A percentile compares a stretch with the other conserved stretches of the same genome.
phyloP scores from a whole-genome alignment of 1,284 basidiomycete species.

The Sphagnurus paluster region DNA sequence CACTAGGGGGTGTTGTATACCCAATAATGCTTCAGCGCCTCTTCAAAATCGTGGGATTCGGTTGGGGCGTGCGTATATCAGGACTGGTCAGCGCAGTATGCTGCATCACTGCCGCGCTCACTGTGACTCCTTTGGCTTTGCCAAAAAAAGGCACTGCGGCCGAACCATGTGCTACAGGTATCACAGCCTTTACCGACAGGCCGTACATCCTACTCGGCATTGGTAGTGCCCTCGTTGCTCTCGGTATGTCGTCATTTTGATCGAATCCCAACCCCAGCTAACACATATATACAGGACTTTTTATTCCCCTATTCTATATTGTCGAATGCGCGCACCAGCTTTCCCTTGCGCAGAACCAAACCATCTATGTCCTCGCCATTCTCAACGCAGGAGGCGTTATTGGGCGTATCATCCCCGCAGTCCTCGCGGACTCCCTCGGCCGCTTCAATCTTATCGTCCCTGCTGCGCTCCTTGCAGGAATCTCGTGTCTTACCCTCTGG shows the following conservation, averaged over 20 bases:
- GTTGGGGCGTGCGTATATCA: conserved; percentile 57
- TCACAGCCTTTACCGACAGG: conserved; percentile 40
- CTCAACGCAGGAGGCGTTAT: conserved; percentile 65
- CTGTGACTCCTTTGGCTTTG: conserved; percentile 33
- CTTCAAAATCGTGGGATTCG: conserved; percentile 56
- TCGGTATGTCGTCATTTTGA: conserved; percentile 38
- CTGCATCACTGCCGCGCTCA: conserved; percentile 41
- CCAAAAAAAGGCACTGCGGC: too few species aligned
- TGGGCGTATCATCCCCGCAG: conserved; percentile 61
- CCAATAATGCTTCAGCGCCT: conserved; percentile 64
- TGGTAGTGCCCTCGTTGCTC: conserved; percentile 51
- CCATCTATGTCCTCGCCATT: conserved; percentile 57
- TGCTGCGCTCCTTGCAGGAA: conserved; percentile 56
- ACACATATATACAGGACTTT: conserved; percentile 44
- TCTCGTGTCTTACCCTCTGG: conserved; percentile 61
- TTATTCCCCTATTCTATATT: conserved; percentile 67
- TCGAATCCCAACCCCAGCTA: not conserved
- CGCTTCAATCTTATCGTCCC: conserved; percentile 63
- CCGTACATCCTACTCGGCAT: conserved; percentile 44
- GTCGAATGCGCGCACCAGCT: conserved; percentile 49
- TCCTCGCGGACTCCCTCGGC: conserved; percentile 61
- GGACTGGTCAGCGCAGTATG: conserved; percentile 42
- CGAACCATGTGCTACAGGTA: conserved; percentile 22
- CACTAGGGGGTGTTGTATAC: conserved; percentile 64
- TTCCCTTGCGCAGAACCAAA: conserved; percentile 34